Percentiles rank a stretch among this genome's conserved stretches.
These are phyloP conservation scores for Blastosporella zonata DNA, from an alignment of 1,284 basidiomycete species.

Conservation along the genomic window DNA sequence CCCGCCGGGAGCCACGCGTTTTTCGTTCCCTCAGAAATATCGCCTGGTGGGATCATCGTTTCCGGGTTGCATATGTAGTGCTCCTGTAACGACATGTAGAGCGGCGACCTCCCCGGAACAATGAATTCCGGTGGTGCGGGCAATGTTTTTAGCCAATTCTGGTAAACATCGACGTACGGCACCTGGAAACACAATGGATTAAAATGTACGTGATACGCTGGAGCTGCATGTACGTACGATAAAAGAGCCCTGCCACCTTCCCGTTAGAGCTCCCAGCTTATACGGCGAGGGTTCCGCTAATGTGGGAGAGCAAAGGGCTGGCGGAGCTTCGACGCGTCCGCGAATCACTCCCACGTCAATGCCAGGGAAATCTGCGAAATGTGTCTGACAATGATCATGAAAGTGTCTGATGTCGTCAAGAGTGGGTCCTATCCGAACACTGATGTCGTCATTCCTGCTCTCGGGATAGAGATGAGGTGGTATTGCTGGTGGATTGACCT, in stretches of 20 bases:
- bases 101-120: constrained; percentile 35
- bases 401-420: constrained; percentile 43
- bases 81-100: constrained; percentile 46
- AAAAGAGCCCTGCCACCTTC: constrained; percentile 45
- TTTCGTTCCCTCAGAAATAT: constrained; percentile 25
- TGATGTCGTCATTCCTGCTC: constrained; percentile 23
- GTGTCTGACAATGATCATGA: constrained; percentile 37
- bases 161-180: constrained; percentile 34
- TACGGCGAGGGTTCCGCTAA: constrained; percentile 30
- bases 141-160: constrained; percentile 30
- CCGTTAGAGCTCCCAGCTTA: constrained; percentile 39
- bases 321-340: background rate
- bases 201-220: background rate
- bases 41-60: constrained; percentile 24
- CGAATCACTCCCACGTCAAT: constrained; percentile 19
- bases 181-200: constrained; percentile 25
- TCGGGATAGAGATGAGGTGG: constrained; percentile 36
- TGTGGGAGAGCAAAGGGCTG: constrained; percentile 10
- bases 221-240: constrained; percentile 31
- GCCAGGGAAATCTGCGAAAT: constrained; percentile 28
- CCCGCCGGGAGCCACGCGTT: constrained; percentile 47
- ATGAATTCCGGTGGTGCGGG: constrained; percentile 33
- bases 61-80: constrained; percentile 34
- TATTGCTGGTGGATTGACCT: constrained; percentile 30
- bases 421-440: constrained; percentile 34